Conservation (phyloP, 192 early-diverging fungal species). For the Podila horticola region DNA sequence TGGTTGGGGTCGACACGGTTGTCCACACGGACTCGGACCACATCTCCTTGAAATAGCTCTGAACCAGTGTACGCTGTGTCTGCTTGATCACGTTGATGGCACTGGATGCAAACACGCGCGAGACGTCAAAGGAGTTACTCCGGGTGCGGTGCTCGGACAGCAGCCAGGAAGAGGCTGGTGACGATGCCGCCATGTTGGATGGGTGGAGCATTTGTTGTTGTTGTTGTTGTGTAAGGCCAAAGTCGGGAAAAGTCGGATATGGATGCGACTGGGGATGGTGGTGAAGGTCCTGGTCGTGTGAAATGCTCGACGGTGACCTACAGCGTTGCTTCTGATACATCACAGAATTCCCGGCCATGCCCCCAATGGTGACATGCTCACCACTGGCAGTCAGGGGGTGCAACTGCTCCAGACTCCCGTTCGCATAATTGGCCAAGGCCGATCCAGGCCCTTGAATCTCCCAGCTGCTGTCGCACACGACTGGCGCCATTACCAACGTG, state of each 20-base stretch:
- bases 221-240: background rate
- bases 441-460: background rate
- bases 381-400: background rate
- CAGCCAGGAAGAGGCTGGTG: slow-evolving; percentile 18
- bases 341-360: background rate
- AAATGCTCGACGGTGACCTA: background rate
- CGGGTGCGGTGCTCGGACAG: slow-evolving; percentile 10
- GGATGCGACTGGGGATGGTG: too few relatives aligned
- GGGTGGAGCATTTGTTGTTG: background rate
- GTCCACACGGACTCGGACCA: slow-evolving; percentile 44
- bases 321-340: background rate
- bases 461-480: slow-evolving; percentile 29
- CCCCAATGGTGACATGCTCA: background rate
- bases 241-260: background rate
- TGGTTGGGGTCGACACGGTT: slow-evolving; percentile 1
- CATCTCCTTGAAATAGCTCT: slow-evolving; percentile 46
- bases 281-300: background rate
- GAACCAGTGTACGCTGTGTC: slow-evolving; percentile 19
- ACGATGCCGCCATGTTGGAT: background rate
- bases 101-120: slow-evolving; percentile 19
- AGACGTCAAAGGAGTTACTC: slow-evolving; percentile 36
- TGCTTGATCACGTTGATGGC: slow-evolving; percentile 22
- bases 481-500: slow-evolving; percentile 31
- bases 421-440: background rate
- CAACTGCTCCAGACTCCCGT: background rate